phyloP scores from a whole-genome alignment of 2,329 filamentous ascomycete genomes.

The Huntiella decipiens region DNA sequence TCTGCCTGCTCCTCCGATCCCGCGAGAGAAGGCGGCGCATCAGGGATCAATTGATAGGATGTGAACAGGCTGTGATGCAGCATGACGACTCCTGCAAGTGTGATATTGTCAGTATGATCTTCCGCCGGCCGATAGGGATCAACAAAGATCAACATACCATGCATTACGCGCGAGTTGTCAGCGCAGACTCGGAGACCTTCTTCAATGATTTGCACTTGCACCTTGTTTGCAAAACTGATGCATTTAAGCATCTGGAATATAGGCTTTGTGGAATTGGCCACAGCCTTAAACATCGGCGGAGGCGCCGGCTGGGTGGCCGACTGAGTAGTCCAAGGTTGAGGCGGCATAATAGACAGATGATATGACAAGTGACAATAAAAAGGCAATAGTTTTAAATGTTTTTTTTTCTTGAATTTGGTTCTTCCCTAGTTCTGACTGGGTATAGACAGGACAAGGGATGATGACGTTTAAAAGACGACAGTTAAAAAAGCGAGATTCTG shows the following conservation, averaged over 20 bases:
- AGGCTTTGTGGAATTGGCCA: conserved; percentile 59
- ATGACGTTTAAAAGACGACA: background rate
- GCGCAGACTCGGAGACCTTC: conserved; percentile 76
- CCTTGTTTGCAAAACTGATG: conserved; percentile 39
- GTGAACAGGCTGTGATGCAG: conserved; percentile 81
- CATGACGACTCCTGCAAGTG: conserved; percentile 38
- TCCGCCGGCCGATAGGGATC: background rate
- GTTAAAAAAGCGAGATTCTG: conserved; percentile 2
- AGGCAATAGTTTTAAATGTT: background rate
- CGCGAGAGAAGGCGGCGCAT: conserved; percentile 17
- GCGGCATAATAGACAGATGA: conserved; percentile 12
- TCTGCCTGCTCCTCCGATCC: background rate
- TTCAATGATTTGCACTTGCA: conserved; percentile 54
- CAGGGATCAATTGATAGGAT: conserved; percentile 52
- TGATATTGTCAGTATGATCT: background rate
- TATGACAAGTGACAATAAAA: background rate
- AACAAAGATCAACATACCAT: conserved; percentile 38
- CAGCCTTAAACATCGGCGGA: conserved; percentile 47
- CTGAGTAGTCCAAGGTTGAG: conserved; percentile 14
- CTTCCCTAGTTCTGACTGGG: too few species aligned
- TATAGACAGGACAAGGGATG: background rate
- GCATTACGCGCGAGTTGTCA: conserved; percentile 77
- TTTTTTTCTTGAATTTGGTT: background rate
- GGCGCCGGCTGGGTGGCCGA: conserved; percentile 4
- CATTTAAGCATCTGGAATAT: conserved; percentile 44